Base-by-base conservation (phyloP, 371 early-diverging fungal species). In the Coemansia sp. region DNA sequence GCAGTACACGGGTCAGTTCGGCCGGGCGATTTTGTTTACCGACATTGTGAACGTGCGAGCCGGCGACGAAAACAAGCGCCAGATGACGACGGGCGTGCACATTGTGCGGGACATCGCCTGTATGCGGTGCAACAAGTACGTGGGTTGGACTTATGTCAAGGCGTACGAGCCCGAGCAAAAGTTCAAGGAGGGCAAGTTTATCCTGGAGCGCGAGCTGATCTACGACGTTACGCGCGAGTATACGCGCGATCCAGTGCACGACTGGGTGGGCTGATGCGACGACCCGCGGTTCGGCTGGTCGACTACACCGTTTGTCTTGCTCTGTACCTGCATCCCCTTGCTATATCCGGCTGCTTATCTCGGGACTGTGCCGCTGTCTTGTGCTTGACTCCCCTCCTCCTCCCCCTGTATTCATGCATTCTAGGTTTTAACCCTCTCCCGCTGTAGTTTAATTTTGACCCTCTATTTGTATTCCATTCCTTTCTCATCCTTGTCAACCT, bases 81-180 rank as follows among this genome's bases (percentile, higher is more conserved):
- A 49, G 43, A 85, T 87, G 86, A 85, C 84, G 5, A 87, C 87
- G 6, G 87, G 87, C 7, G 51, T 84, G 43, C 87, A 87, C 57
- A 78, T 79, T 20, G 87, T 87, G 34, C 63, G 69, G 16, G 85
- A 86, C 64, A 81, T 86, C 34, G 62, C 52, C 34, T 86, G 86
- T 70, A 73, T 68, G 50, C 62, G 55, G 10, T 84, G 85, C 67
- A 66, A 70, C 35, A 57, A 71, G 32, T 77, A 67, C 39, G 80
- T 86, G 10, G 87, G 87, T 30, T 86, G 86, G 84, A 82, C 80
- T 50, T 85, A 85, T 53, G 68, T 85, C 36, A 82, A 79, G 55
- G 85, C 86, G 14, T 84, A 59, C 52, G 78, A 80, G 51, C 61
- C 67, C 4, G 68, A 75, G 30, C 84, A 86, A 59, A 80, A 79